Conservation (phyloP, 2,329 filamentous ascomycete genomes). For the Alternaria sp. region DNA sequence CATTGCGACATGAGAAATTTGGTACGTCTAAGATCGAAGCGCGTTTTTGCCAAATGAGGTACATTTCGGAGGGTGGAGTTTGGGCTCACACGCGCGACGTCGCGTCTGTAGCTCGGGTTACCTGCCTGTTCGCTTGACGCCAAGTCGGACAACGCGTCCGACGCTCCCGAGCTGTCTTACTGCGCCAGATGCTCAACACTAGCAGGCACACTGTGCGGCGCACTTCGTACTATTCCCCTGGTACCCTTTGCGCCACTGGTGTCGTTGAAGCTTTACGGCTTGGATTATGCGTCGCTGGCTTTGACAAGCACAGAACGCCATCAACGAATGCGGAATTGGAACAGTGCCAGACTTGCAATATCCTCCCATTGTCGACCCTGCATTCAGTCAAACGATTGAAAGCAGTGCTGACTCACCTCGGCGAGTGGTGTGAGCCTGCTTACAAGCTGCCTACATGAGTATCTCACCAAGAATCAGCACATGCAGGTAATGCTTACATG, state of each 20-base stretch:
- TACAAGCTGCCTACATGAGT: background rate
- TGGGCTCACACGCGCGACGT: no score
- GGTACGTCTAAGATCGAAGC: background rate
- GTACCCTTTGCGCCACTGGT: background rate
- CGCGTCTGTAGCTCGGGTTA: background rate
- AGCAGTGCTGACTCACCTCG: rapidly evolving
- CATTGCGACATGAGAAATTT: background rate
- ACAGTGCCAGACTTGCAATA: background rate
- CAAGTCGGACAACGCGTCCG: background rate
- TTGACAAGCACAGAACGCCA: background rate
- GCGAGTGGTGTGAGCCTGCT: background rate
- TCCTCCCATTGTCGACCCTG: background rate
- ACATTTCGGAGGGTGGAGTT: background rate
- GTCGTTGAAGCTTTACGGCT: background rate
- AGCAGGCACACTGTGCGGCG: background rate
- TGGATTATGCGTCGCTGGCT: background rate
- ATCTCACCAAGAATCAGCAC: background rate
- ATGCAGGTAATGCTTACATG: background rate
- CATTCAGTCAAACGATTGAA: background rate
- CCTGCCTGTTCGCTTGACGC: background rate
- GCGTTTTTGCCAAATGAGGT: background rate
- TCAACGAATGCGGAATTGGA: background rate
- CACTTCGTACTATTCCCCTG: background rate
- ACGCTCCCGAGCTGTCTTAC: background rate
- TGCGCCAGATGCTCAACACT: background rate